Conservation (phyloP, 2,329 filamentous ascomycete genomes). For the Orbilia javanica region DNA sequence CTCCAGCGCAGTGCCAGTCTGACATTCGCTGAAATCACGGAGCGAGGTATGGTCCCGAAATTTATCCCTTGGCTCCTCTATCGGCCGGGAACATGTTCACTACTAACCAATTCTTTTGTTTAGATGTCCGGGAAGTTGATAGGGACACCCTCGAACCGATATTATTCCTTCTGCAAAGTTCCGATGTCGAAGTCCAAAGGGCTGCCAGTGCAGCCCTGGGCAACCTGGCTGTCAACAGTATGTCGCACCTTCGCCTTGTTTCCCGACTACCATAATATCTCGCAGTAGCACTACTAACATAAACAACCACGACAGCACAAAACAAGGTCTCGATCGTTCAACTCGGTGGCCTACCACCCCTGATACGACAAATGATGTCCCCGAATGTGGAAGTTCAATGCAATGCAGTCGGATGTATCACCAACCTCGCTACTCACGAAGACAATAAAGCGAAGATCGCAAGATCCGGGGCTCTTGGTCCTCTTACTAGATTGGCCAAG, state of each 20-base stretch:
- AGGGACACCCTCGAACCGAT: conserved; percentile 95
- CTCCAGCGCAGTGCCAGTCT: conserved; percentile 96
- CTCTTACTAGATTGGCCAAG: conserved; percentile 90
- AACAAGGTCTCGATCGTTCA: conserved; percentile 98
- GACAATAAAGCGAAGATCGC: conserved; percentile 99
- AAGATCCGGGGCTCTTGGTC: conserved; percentile 89
- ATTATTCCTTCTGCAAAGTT: conserved; percentile 91
- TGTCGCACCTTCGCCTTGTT: conserved; percentile 63
- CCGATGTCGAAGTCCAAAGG: conserved; percentile 95
- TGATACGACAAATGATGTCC: conserved; percentile 98
- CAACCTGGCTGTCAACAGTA: conserved; percentile 97
- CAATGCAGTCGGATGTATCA: conserved; percentile 98
- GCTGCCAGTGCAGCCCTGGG: conserved; percentile 95
- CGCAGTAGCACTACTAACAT: too few species aligned
- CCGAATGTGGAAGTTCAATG: conserved; percentile 98
- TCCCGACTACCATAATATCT: conserved; percentile 54
- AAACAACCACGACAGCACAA: conserved; percentile 78
- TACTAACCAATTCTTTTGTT: conserved; percentile 39
- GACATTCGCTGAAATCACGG: conserved; percentile 98
- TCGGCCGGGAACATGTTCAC: conserved; percentile 21
- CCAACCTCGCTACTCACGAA: conserved; percentile 96
- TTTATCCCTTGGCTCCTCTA: neutral
- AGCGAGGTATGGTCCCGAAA: conserved; percentile 77
- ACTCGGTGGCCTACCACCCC: conserved; percentile 86
- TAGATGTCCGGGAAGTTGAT: conserved; percentile 97